Conservation (phyloP, 2,329 filamentous ascomycete genomes). For the Chaetomiaceae sp. region DNA sequence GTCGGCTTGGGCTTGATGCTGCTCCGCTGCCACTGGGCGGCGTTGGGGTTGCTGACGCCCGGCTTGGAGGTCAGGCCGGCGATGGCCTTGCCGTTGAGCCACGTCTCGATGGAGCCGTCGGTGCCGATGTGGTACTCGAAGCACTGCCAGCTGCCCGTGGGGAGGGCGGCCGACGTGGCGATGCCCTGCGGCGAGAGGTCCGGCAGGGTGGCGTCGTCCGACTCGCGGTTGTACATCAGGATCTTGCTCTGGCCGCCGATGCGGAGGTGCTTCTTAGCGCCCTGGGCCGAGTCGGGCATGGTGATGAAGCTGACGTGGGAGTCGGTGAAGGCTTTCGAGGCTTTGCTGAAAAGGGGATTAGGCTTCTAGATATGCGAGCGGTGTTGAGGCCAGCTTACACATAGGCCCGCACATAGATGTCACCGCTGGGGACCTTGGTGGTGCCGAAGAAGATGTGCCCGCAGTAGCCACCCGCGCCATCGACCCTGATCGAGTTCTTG, state of each 20-base stretch:
- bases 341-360: conserved; percentile 40
- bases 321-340: conserved; percentile 51
- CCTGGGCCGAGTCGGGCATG: conserved; percentile 56
- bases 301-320: conserved; percentile 61
- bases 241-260: conserved; percentile 59
- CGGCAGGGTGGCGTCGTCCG: conserved; percentile 58
- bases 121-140: conserved; percentile 58
- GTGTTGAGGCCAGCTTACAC: conserved; percentile 41
- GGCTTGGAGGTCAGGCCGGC: conserved; percentile 47
- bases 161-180: conserved; percentile 48
- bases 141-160: conserved; percentile 51
- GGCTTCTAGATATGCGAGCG: neutral
- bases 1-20: conserved; percentile 48
- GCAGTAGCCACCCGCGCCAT: conserved; percentile 50
- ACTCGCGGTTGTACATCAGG: conserved; percentile 61
- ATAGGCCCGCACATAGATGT: conserved; percentile 53
- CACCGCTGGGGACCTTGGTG: conserved; percentile 49
- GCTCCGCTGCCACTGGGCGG: conserved; percentile 49
- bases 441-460: conserved; percentile 61
- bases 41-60: conserved; percentile 47
- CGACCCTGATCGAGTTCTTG: conserved; percentile 51
- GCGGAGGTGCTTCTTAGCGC: conserved; percentile 54
- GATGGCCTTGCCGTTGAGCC: conserved; percentile 51
- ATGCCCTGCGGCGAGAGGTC: conserved; percentile 59
- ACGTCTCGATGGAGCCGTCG: conserved; percentile 57